Evolutionary conservation across 192 early-diverging fungal genomes (phyloP), one percentile per base, ranked within the genome.

Genomic region (Pilaira anomala): DNA sequence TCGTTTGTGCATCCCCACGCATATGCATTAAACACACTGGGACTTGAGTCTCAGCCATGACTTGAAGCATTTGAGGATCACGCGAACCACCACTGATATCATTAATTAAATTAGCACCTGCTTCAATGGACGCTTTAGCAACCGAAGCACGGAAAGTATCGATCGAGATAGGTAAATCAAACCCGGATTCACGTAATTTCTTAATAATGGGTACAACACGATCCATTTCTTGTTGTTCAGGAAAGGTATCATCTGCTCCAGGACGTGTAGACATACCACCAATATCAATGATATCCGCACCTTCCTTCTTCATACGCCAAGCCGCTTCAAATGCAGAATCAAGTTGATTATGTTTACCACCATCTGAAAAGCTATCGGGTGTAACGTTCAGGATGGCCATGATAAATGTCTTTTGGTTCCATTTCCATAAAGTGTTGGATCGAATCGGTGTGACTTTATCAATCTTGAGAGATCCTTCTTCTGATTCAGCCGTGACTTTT

Each of bases 361-460:
- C 97, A 68, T 99, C 97, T 51, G 87, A 90, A 70, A 99, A 99
- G 65, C 89, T 92, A 73, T 99, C 97, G 7, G 97, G 96, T 0
- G 97, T 99, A 36, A 92, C 89, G 61, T 98, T 99, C 26, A 99
- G 78, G 39, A 99, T 96, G 26, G 95, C 97, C 97, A 99, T 99
- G 56, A 95, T 76, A 51, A 84, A 80, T 0, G 96, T 96, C 54
- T 85, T 81, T 22, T 72, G 65, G 53, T 71, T 66, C 86, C 85
- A 90, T 21, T 60, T 66, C 81, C 85, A 92, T 1, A 85, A 21
- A 3, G 7, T 18, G 65, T 73, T 45, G 40, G 66, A 29, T 11
- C 66, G 67, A 21, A 87, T 67, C 13, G 79, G 73, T 18, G 87
- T 57, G 14, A 89, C 69, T 60, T 82, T 85, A 50, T 83, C 70